A percentile compares a stretch with the other conserved stretches of the same genome.
Conservation (phyloP, 177 flowering plant species). For the Vitis hybrid region DNA sequence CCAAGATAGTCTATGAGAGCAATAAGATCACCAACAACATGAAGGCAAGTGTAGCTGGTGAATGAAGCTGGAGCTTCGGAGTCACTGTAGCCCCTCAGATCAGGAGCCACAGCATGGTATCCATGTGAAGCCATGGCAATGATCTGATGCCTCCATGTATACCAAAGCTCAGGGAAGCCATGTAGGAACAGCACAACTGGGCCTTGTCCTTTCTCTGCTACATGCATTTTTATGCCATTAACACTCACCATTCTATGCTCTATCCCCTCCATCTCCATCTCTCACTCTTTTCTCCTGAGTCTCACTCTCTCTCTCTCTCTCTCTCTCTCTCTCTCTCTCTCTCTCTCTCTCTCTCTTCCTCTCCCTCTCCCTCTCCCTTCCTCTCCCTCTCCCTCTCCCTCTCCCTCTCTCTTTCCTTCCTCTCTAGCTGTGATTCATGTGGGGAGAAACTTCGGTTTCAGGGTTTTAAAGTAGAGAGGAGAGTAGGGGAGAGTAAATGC, state of each 20-base stretch:
- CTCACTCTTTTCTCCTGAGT: conserved; percentile 1
- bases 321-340: not conserved
- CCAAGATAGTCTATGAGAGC: conserved; percentile 42
- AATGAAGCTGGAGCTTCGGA: conserved; percentile 38
- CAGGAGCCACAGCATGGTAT: conserved; percentile 58
- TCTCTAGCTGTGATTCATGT: not conserved
- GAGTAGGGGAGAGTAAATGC: not conserved
- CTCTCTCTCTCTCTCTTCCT: not conserved
- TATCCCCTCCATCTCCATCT: conserved; percentile 39
- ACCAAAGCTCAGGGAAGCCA: conserved; percentile 70
- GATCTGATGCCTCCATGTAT: conserved; percentile 71
- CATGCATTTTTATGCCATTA: conserved; percentile 64
- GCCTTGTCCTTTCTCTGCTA: conserved; percentile 55
- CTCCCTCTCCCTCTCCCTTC: conserved; percentile 1
- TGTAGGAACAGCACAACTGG: conserved; percentile 54
- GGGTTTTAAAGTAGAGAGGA: not conserved
- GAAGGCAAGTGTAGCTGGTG: conserved; percentile 37
- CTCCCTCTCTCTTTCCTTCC: not conserved
- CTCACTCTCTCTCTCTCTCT: too few relatives aligned
- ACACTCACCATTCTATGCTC: conserved; percentile 43
- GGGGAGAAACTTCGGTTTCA: not conserved
- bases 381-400: not conserved
- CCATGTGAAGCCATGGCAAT: conserved; percentile 36
- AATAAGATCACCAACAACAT: conserved; percentile 50
- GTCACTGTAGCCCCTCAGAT: conserved; percentile 59